Base-by-base conservation (phyloP, 2,329 filamentous ascomycete species). In the Aspergillus latus region DNA sequence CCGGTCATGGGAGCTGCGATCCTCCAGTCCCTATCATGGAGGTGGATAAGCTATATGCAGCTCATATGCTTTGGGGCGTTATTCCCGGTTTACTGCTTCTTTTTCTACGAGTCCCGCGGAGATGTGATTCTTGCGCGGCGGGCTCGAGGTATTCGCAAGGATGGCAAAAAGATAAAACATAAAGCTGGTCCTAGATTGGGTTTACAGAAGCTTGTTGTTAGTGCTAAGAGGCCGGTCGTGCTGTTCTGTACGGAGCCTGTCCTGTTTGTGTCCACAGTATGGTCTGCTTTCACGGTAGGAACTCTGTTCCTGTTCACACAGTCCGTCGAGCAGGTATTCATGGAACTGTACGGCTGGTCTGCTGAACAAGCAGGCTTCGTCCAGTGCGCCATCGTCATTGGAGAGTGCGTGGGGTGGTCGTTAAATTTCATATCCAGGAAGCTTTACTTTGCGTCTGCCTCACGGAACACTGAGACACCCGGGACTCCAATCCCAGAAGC, bases 231-330 rank as follows among this genome's bases (percentile, higher is more conserved):
- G 3, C 74, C 75, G 1, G 63, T 69, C 6, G 26, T 66, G 5
- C 57, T 79, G 59, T 71, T 76, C 4, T 64, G 73, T 55, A 78
- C 75, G 3, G 75, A 78, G 44, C 74, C 75, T 0, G 72, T 79
- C 4, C 70, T 78, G 1, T 75, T 71, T 9, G 73, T 72, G 42
- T 74, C 76, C 46, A 75, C 74, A 0, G 58, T 78, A 0, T 78
- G 75, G 76, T 75, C 76, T 5, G 66, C 69, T 8, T 78, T 78
- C 59, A 75, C 75, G 0, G 73, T 75, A 53, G 76, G 75, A 2
- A 75, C 75, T 2, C 62, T 78, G 0, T 78, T 76, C 56, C 64
- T 78, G 2, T 77, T 76, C 63, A 76, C 76, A 10, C 70, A 72
- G 40, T 73, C 70, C 3, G 73, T 78, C 4, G 72, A 74, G 8